Percentiles rank a stretch among this genome's conserved stretches.
Conservation (phyloP, 306 rosid species). For the Prunus fruticosa region DNA sequence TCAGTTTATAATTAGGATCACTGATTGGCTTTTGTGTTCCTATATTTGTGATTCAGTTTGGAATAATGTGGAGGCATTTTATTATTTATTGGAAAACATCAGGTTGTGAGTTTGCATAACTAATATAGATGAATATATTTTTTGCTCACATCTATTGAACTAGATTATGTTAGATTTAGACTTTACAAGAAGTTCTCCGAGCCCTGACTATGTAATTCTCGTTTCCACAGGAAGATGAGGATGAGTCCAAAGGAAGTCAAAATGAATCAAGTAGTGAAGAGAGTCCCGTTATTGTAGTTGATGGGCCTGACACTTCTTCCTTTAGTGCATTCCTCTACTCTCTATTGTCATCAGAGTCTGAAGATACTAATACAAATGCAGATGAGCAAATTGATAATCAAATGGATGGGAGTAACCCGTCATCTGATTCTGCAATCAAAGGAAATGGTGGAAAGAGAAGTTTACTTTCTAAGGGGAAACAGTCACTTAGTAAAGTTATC, state of each 20-base stretch:
- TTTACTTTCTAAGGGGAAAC: constrained; percentile 69
- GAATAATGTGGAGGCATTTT: neutral
- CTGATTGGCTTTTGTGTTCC: neutral
- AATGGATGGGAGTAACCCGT: constrained; percentile 20
- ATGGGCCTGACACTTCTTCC: constrained; percentile 96
- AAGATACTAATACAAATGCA: constrained; percentile 30
- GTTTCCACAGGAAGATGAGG: constrained; percentile 53
- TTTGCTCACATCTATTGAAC: neutral
- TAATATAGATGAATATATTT: neutral
- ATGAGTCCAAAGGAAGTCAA: constrained; percentile 36
- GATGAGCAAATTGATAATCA: constrained; percentile 40
- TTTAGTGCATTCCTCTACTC: constrained; percentile 83
- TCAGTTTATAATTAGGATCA: neutral
- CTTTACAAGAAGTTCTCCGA: neutral
- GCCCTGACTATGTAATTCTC: neutral
- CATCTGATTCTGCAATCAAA: constrained; percentile 37
- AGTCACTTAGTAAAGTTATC: constrained; percentile 58
- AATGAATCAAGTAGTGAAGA: constrained; percentile 42
- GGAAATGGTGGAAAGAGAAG: constrained; percentile 62
- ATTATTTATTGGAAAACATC: neutral
- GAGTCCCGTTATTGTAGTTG: constrained; percentile 36
- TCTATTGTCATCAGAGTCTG: constrained; percentile 52
- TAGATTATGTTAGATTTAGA: neutral
- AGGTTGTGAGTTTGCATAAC: neutral
- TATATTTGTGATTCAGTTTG: neutral